A percentile compares a stretch with the other conserved stretches of the same genome.
These are phyloP conservation scores for Sclerotinia subarctica DNA, from an alignment of 2,329 filamentous ascomycete genomes.

Conservation along the genomic window DNA sequence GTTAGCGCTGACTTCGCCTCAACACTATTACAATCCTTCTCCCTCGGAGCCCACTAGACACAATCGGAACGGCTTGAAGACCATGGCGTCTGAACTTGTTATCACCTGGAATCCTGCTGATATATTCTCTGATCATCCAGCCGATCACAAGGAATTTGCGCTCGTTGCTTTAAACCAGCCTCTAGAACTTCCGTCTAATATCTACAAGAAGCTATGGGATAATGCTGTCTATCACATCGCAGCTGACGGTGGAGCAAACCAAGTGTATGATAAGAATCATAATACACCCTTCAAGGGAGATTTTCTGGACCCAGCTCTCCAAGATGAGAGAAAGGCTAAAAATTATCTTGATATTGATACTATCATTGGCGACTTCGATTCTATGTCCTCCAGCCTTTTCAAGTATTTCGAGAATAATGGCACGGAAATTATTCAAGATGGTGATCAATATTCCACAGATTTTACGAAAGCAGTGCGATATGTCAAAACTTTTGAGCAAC, in stretches of 20 bases:
- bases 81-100: conserved; percentile 21
- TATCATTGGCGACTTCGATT: conserved; percentile 92
- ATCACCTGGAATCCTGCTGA: conserved; percentile 40
- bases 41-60: background rate
- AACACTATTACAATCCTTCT: background rate
- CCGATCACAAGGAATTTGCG: conserved; percentile 41
- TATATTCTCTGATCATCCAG: conserved; percentile 31
- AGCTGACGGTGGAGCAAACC: conserved; percentile 88
- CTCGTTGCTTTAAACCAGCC: conserved; percentile 62
- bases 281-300: background rate
- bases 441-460: conserved; percentile 87
- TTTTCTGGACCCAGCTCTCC: background rate
- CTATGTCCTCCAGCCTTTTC: conserved; percentile 60
- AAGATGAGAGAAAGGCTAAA: conserved; percentile 30
- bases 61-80: background rate
- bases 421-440: conserved; percentile 63
- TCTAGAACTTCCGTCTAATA: conserved; percentile 44
- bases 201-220: conserved; percentile 37
- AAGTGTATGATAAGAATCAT: conserved; percentile 50
- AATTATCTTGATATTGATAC: conserved; percentile 43
- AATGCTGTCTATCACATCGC: conserved; percentile 65
- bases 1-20: background rate
- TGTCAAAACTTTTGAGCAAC: conserved; percentile 40
- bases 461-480: conserved; percentile 77
- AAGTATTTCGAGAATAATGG: conserved; percentile 45